These are phyloP conservation scores for Plasmodium cynomolgi DNA, from an alignment of 169 alveolate species.

Conservation along the genomic window DNA sequence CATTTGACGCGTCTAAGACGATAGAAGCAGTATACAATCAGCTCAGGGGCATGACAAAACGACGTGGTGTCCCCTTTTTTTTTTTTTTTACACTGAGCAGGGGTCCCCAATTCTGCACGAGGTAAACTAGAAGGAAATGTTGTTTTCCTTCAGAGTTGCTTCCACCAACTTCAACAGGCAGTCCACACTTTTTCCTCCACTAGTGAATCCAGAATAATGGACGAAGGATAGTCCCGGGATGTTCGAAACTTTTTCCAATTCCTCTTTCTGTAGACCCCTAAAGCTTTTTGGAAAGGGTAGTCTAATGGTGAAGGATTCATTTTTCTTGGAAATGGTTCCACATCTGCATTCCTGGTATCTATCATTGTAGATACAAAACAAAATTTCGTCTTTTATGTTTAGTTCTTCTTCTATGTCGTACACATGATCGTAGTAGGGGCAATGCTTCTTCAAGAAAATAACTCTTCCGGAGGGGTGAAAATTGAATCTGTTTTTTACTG, in stretches of 20 bases:
- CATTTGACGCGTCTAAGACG: neutral
- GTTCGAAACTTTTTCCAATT: constrained; percentile 80
- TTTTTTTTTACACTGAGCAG: neutral
- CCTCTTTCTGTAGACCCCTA: constrained; percentile 81
- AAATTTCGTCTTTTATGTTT: constrained; percentile 70
- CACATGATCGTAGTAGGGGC: constrained; percentile 81
- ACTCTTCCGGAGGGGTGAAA: constrained; percentile 85
- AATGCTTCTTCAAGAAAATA: constrained; percentile 76
- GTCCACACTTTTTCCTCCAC: constrained; percentile 82
- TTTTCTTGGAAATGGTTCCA: constrained; percentile 76
- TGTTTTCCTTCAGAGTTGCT: constrained; percentile 59
- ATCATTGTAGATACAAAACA: constrained; percentile 74
- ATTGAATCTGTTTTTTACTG: constrained; percentile 77
- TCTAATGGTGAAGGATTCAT: constrained; percentile 78
- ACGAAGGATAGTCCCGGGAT: constrained; percentile 81
- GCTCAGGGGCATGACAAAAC: neutral
- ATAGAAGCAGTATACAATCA: neutral
- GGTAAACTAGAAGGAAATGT: constrained; percentile 5
- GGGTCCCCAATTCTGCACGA: neutral
- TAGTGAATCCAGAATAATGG: constrained; percentile 86
- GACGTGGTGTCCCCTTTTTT: neutral
- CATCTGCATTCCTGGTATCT: constrained; percentile 75
- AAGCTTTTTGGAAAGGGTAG: constrained; percentile 83
- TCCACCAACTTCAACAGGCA: constrained; percentile 45
- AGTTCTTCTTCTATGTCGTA: constrained; percentile 79